These are phyloP conservation scores for Aspergillus pseudoterreus DNA, from an alignment of 2,329 filamentous ascomycete species.

Conservation along the genomic window DNA sequence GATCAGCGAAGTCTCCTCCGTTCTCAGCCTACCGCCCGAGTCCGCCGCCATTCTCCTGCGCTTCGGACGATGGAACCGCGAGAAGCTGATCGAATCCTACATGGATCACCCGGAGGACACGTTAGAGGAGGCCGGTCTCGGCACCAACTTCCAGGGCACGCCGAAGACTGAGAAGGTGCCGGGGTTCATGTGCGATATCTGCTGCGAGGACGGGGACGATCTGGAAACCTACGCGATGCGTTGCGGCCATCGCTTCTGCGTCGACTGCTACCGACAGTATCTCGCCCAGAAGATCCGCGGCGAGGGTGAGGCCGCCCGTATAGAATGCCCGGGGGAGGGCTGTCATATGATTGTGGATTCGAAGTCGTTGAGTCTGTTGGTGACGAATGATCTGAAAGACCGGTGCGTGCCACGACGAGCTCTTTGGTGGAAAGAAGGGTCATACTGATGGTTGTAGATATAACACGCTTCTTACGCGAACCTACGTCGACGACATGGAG, in stretches of 20 bases:
- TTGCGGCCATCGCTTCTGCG: constrained; percentile 90
- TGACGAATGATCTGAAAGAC: constrained; percentile 53
- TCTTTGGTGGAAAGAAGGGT: neutral
- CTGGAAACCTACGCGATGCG: constrained; percentile 88
- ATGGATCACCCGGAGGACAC: constrained; percentile 83
- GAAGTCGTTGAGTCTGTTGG: constrained; percentile 75
- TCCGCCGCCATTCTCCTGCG: constrained; percentile 86
- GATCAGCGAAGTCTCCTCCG: constrained; percentile 84
- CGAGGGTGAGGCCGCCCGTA: constrained; percentile 90
- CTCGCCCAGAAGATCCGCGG: constrained; percentile 88
- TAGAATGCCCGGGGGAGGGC: constrained; percentile 84
- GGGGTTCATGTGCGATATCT: constrained; percentile 90
- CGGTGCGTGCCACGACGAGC: constrained; percentile 39
- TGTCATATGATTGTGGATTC: constrained; percentile 91
- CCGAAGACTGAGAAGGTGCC: constrained; percentile 68
- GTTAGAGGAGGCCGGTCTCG: constrained; percentile 79
- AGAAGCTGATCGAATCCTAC: constrained; percentile 88
- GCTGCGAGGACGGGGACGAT: constrained; percentile 79
- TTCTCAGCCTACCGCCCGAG: constrained; percentile 84
- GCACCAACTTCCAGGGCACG: constrained; percentile 56
- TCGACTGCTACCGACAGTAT: constrained; percentile 89
- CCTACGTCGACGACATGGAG: constrained; percentile 96
- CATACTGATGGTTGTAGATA: constrained; percentile 55
- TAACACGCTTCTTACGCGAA: constrained; percentile 79
- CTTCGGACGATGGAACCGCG: constrained; percentile 92